Evolutionary conservation across 768 basidiomycete species (phyloP).

Genomic region (Cyathus striatus): DNA sequence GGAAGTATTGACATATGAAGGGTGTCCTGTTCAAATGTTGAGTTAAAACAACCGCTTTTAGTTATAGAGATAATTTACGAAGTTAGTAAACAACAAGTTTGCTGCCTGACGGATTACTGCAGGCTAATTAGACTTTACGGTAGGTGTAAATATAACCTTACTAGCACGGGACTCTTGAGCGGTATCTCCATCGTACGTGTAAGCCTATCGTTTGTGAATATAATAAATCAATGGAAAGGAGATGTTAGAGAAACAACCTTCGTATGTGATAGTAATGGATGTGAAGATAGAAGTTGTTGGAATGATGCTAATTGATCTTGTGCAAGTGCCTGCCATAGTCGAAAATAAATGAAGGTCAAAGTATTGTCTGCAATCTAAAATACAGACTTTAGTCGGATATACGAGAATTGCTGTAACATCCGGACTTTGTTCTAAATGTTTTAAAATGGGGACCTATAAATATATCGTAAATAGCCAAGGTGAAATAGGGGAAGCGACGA

Average conservation of each 20-base stretch:
- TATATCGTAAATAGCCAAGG: not conserved
- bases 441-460: constrained; percentile 63
- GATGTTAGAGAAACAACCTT: constrained; percentile 34
- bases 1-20: constrained; percentile 83
- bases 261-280: constrained; percentile 58
- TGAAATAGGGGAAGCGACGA: not conserved
- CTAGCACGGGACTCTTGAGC: constrained; percentile 61
- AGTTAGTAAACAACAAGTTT: constrained; percentile 86
- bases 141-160: constrained; percentile 14
- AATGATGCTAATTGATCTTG: constrained; percentile 80
- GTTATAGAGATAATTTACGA: constrained; percentile 38
- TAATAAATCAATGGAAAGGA: not conserved
- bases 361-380: not conserved
- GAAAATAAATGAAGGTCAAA: not conserved
- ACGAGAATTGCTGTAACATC: constrained; percentile 73
- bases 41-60: not conserved
- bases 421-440: constrained; percentile 55
- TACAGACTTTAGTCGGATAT: constrained; percentile 85
- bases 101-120: constrained; percentile 66
- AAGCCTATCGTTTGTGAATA: constrained; percentile 33
- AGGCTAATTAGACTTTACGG: not conserved
- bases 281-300: constrained; percentile 56
- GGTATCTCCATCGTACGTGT: constrained; percentile 89
- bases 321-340: constrained; percentile 61
- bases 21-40: constrained; percentile 54